Base-by-base conservation (phyloP, 2,329 filamentous ascomycete species). In the Lachnellula suecica region DNA sequence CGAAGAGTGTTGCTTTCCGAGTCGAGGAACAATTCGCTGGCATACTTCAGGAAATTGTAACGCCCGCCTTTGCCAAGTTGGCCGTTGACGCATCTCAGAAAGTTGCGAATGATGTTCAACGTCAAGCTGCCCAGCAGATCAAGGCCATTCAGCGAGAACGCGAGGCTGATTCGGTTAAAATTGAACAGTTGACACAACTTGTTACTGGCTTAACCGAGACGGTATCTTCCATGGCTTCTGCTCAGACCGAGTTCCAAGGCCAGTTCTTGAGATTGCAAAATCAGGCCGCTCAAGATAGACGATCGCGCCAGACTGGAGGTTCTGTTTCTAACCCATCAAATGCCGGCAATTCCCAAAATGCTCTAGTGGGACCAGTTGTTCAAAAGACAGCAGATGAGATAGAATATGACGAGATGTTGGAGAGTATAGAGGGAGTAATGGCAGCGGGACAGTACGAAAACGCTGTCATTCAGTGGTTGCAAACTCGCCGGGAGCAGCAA, bases 21-120 rank as follows among this genome's bases (percentile, higher is more conserved):
- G 77, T 96, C 24, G 88, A 96, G 63, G 78, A 82, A 50, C 85
- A 89, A 51, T 77, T 95, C 44, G 71, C 79, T 13, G 75, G 77
- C 31, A 74, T 81, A 9, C 70, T 93, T 34, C 78, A 83, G 38
- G 79, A 78, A 54, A 80, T 80, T 25, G 76, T 94, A n/a, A 74
- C 82, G 2, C 86, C 89, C 2, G 75, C 83, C 10, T 78, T 93
- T 59, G 81, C 82, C 46, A 80, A 79, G 47, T 75, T 91, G 58
- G 79, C 87, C 13, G 75, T 79, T 41, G 81, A 85, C 58, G 79
- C 85, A 19, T 83, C 87, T 10, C 83, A 90, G 62, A 85, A 84
- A 58, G 76, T 89, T 45, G 78, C 84, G 8, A 75, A 76, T 20
- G 86, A 91, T 49, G 76, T 92, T 44, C 86, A 94, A 65, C 79